These are phyloP conservation scores for Zanthoxylum bungeanum DNA, from an alignment of 345 rosid species.

Conservation along the genomic window DNA sequence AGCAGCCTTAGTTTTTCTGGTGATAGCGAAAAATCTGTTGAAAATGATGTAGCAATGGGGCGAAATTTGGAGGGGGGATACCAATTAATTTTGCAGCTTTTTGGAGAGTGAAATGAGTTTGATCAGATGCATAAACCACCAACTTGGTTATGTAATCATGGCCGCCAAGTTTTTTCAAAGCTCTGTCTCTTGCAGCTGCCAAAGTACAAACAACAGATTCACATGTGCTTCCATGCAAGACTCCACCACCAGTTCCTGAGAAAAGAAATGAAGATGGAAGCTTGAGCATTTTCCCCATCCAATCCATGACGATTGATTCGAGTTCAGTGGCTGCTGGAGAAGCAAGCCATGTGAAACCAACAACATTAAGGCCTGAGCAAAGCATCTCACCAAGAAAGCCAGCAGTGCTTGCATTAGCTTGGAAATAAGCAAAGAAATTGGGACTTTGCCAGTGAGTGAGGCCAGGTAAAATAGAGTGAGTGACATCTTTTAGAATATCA, in stretches of 20 bases:
- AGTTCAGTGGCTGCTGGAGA: conserved; percentile 43
- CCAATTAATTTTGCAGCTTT: conserved; percentile 28
- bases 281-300: conserved; percentile 33
- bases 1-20: background rate
- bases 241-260: conserved; percentile 35
- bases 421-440: conserved; percentile 29
- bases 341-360: conserved; percentile 31
- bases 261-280: conserved; percentile 32
- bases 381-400: conserved; percentile 32
- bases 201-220: conserved; percentile 32
- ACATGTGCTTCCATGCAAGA: conserved; percentile 26
- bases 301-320: conserved; percentile 32
- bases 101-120: conserved; percentile 24
- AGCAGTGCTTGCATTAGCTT: conserved; percentile 17
- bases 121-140: conserved; percentile 37
- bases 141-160: conserved; percentile 15
- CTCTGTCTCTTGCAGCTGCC: conserved; percentile 32
- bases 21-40: background rate
- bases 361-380: conserved; percentile 24
- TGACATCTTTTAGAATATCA: conserved; percentile 22
- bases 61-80: background rate
- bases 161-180: background rate
- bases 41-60: background rate
- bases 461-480: conserved; percentile 16
- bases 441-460: conserved; percentile 39